Evolutionary conservation across 2,329 filamentous ascomycete genomes (phyloP).

Genomic region (Apiospora koreana): DNA sequence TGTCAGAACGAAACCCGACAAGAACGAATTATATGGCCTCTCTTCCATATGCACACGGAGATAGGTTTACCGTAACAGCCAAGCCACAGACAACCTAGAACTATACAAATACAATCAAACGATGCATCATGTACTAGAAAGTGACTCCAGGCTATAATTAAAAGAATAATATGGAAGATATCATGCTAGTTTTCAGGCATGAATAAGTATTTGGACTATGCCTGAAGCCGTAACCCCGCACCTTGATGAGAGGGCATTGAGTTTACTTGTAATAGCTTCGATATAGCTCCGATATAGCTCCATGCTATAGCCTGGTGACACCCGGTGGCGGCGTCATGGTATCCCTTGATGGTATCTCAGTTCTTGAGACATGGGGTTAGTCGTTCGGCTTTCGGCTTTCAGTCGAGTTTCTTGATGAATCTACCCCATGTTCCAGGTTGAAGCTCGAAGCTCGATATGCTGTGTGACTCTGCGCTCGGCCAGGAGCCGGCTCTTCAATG

Average conservation of each 20-base stretch:
- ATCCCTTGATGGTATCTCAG: background rate
- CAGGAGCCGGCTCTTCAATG: background rate
- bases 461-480: background rate
- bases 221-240: background rate
- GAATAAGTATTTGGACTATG: background rate
- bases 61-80: background rate
- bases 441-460: slow-evolving; percentile 1
- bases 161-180: background rate
- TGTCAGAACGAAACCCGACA: background rate
- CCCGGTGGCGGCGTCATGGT: background rate
- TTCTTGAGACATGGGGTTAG: background rate
- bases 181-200: background rate
- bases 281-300: background rate
- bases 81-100: background rate
- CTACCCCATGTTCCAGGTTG: background rate
- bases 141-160: background rate
- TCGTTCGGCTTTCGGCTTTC: background rate
- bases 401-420: background rate
- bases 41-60: background rate
- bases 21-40: background rate
- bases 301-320: background rate
- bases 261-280: background rate
- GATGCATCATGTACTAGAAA: background rate
- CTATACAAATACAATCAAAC: background rate
- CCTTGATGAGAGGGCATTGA: background rate